phyloP scores from a whole-genome alignment of 305 asterid genomes.

The Solanum hybrid region DNA sequence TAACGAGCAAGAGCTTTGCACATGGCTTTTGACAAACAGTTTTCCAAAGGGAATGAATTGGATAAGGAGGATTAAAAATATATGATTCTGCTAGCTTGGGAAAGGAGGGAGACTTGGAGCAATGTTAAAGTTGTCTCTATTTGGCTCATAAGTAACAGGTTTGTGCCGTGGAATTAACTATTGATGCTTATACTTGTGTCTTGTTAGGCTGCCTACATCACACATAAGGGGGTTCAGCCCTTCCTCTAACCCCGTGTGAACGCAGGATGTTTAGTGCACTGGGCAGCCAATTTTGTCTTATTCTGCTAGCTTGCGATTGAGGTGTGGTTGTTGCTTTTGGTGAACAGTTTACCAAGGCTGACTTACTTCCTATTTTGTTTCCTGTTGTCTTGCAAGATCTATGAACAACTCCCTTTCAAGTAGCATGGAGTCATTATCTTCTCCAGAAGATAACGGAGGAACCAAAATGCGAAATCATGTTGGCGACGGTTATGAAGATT shows the following conservation, averaged over 20 bases:
- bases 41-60: background rate
- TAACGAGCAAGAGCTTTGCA: too few species aligned
- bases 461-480: conserved; percentile 19
- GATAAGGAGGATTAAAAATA: background rate
- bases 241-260: background rate
- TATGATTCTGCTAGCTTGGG: background rate
- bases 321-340: too few species aligned
- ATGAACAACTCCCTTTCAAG: conserved; percentile 25
- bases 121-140: background rate
- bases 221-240: background rate
- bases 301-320: background rate
- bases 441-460: conserved; percentile 33
- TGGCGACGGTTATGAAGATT: conserved; percentile 27
- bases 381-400: conserved; percentile 37
- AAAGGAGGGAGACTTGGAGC: background rate
- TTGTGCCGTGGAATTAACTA: background rate
- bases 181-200: background rate
- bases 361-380: conserved; percentile 13
- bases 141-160: background rate
- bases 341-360: conserved; percentile 11
- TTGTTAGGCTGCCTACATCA: background rate
- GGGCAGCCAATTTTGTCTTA: background rate
- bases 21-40: background rate
- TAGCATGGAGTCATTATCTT: conserved; percentile 20
- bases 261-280: background rate